Base-by-base conservation (phyloP, 805 yeast genomes). In the Nakazawaea wickerhamii region DNA sequence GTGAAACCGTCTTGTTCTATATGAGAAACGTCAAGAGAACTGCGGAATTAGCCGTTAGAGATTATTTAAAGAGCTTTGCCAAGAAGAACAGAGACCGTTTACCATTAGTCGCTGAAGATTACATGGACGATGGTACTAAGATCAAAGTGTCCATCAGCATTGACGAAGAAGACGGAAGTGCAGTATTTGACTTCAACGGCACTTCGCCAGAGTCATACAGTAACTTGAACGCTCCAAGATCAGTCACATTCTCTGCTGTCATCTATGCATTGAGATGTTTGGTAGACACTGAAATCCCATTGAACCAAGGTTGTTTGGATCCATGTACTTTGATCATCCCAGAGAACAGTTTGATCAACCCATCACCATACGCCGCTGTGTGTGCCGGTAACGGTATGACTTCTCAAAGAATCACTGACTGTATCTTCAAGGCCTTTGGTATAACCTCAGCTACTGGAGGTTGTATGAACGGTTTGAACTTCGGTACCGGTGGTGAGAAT, bases 371-470 rank as follows among this genome's bases (percentile, higher is more conserved):
- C 21, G 71, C 73, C 28, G 75, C 73, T 32, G 77, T 73, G 3
- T 56, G 59, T 44, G 45, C 45, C 11, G 77, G 76, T 26, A 73
- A 72, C 49, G 77, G 73, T 10, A 81, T 85, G 63, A 86, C 95
- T 1, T 80, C 91, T 2, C 95, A 87, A 61, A 71, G 95, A 49
- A 79, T 87, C 26, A 84, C 90, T 0, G 95, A 85, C 58, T 89
- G 82, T 4, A 73, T 87, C 26, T 67, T 87, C 51, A 79, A 78
- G 51, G 89, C 95, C 1, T 84, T 87, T 56, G 70, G 74, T 46
- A 84, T 85, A 4, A 81, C 84, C 57, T 95, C 95, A 2, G 95
- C 86, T 46, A 84, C 95, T 1, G 95, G 87, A 59, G 93, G 95
- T 23, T 86, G 89, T 44, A 82, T 90, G 59, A 87, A 87, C 60